Evolutionary conservation across 225 moss, liverwort and hornwort genomes (phyloP).

Genomic region (Polytrichum formosum): DNA sequence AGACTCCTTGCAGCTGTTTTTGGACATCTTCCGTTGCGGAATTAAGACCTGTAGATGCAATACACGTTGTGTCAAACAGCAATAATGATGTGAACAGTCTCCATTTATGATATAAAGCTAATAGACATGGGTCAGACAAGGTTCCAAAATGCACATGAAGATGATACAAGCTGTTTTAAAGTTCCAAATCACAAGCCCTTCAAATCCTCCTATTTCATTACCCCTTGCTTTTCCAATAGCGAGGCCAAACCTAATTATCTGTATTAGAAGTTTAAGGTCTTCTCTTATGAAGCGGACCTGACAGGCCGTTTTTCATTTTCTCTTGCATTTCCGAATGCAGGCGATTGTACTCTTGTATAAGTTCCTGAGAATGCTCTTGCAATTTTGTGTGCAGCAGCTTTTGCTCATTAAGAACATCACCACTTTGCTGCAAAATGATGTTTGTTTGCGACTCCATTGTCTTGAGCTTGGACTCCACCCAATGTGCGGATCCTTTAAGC

Average conservation of each 20-base stretch:
- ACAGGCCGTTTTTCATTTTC: slow-evolving; percentile 44
- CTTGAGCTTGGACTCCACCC: slow-evolving; percentile 59
- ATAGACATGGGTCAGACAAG: too few species aligned
- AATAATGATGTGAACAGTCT: too few species aligned
- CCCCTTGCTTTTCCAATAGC: too few species aligned
- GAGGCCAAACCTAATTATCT: too few species aligned
- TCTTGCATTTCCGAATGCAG: slow-evolving; percentile 54
- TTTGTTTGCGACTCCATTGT: slow-evolving; percentile 48
- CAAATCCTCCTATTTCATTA: too few species aligned
- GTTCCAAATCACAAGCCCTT: too few species aligned
- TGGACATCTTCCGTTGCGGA: slow-evolving; percentile 44
- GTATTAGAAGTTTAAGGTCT: too few species aligned
- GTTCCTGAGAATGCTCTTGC: slow-evolving; percentile 47
- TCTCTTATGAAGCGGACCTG: slow-evolving; percentile 23
- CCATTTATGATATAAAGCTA: too few species aligned
- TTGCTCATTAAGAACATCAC: slow-evolving; percentile 43
- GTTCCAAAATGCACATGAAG: too few species aligned
- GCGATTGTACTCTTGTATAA: slow-evolving; percentile 49
- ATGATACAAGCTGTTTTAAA: too few species aligned
- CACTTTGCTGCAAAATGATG: slow-evolving; percentile 21
- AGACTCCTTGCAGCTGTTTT: slow-evolving; percentile 46
- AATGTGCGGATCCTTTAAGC: slow-evolving; percentile 70
- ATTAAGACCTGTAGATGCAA: slow-evolving; percentile 32
- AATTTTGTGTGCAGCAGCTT: slow-evolving; percentile 39
- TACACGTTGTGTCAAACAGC: not conserved